Percentiles rank a stretch among this genome's conserved stretches.
Evolutionary conservation across 495 filamentous ascomycete genomes (phyloP).

Genomic region (Xylona heveae): DNA sequence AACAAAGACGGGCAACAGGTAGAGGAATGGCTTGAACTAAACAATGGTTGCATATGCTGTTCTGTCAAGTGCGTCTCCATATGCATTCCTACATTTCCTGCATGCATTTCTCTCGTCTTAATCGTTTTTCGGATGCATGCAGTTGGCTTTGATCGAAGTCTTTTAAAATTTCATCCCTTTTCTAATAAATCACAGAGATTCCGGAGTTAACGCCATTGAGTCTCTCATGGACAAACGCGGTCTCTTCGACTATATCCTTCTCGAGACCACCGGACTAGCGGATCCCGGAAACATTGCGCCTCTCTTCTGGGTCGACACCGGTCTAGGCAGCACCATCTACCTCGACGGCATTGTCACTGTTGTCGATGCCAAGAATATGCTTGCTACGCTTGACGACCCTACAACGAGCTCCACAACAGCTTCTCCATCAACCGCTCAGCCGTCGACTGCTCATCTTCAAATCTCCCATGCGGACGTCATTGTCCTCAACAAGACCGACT

Average conservation of each 20-base stretch:
- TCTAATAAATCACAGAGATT: constrained; percentile 14
- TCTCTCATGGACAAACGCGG: constrained; percentile 88
- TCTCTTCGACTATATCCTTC: constrained; percentile 90
- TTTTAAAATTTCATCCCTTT: too few relatives aligned
- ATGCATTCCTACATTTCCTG: background rate
- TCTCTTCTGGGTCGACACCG: constrained; percentile 93
- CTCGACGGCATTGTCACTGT: constrained; percentile 93
- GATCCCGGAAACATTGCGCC: constrained; percentile 93
- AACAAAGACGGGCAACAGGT: constrained; percentile 69
- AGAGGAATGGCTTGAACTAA: constrained; percentile 87
- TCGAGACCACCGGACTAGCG: constrained; percentile 89
- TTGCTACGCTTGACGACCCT: constrained; percentile 51
- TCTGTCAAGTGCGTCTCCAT: constrained; percentile 57
- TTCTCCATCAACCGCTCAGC: too few relatives aligned
- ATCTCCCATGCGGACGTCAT: constrained; percentile 96
- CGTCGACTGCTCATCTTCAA: constrained; percentile 83
- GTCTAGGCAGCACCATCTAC: constrained; percentile 80
- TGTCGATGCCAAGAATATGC: constrained; percentile 85
- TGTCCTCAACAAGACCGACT: constrained; percentile 83
- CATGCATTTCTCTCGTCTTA: background rate
- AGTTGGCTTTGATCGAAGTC: too few relatives aligned
- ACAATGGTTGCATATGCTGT: constrained; percentile 96
- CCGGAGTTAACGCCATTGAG: constrained; percentile 83
- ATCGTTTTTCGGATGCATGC: too few relatives aligned
- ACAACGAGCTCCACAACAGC: background rate